Conservation (phyloP, 345 rosid genomes). For the Brassica nigra region DNA sequence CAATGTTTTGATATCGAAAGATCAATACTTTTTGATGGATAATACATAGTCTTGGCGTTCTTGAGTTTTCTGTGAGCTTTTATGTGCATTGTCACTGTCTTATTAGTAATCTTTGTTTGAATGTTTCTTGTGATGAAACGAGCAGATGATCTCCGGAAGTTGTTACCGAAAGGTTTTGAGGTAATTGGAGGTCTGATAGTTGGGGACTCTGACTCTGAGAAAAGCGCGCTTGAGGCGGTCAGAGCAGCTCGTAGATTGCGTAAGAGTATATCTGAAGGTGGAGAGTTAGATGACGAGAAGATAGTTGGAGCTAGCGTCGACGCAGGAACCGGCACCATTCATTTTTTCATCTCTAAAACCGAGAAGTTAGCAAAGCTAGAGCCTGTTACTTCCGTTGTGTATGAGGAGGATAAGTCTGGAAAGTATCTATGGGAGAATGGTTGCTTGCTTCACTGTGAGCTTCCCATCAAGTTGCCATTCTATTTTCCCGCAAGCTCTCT, state of each 20-base stretch:
- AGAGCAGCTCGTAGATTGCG: slow-evolving; percentile 57
- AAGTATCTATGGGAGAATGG: slow-evolving; percentile 78
- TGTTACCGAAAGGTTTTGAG: slow-evolving; percentile 71
- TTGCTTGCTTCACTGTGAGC: slow-evolving; percentile 78
- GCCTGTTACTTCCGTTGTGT: slow-evolving; percentile 55
- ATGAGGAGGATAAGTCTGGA: slow-evolving; percentile 66
- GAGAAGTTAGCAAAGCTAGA: slow-evolving; percentile 46
- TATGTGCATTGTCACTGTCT: not conserved
- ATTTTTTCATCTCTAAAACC: slow-evolving; percentile 53
- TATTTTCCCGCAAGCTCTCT: slow-evolving; percentile 54
- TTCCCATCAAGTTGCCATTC: slow-evolving; percentile 67
- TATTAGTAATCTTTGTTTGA: slow-evolving; percentile 1
- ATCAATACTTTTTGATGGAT: not conserved
- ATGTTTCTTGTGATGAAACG: not conserved
- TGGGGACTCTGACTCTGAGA: slow-evolving; percentile 49
- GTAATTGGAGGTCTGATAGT: slow-evolving; percentile 68
- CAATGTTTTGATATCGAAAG: slow-evolving; percentile 4
- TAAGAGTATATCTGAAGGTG: slow-evolving; percentile 50
- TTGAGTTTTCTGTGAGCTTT: not conserved
- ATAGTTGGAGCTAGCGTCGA: slow-evolving; percentile 71
- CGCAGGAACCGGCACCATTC: slow-evolving; percentile 45
- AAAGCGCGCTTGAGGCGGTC: slow-evolving; percentile 54
- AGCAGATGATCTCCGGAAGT: slow-evolving; percentile 69
- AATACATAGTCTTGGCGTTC: slow-evolving; percentile 3
- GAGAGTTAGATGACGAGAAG: slow-evolving; percentile 39